These are phyloP conservation scores for Herpetomonas tarakana DNA, from an alignment of 208 protist species.

Conservation along the genomic window DNA sequence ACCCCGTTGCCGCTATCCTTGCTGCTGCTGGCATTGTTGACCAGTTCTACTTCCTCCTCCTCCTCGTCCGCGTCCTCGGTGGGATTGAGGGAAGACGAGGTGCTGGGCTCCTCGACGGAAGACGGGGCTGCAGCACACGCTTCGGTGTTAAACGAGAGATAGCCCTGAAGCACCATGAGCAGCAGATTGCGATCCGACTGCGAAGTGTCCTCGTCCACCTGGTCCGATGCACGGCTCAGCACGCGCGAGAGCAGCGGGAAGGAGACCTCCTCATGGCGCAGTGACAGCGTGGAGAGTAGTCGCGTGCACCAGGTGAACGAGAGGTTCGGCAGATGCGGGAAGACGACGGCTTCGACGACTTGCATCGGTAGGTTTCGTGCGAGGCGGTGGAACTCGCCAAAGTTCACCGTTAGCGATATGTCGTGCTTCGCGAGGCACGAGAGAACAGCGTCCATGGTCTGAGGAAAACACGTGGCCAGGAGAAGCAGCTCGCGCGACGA, in stretches of 20 bases:
- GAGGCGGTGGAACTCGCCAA: slow-evolving; percentile 53
- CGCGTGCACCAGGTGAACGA: slow-evolving; percentile 66
- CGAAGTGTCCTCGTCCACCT: slow-evolving; percentile 23
- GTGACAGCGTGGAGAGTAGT: slow-evolving; percentile 51
- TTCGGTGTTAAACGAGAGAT: no score
- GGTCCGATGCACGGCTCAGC: slow-evolving; percentile 33
- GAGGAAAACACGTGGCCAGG: slow-evolving; percentile 47
- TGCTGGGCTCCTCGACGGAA: no score
- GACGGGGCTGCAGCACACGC: no score
- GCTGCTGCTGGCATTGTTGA: no score
- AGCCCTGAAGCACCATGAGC: slow-evolving; percentile 69
- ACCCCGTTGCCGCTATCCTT: no score
- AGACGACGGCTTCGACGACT: slow-evolving; percentile 43
- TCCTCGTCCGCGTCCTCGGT: background rate
- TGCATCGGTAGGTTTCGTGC: slow-evolving; percentile 59
- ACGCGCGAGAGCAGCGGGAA: slow-evolving; percentile 38
- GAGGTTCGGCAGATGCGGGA: slow-evolving; percentile 44
- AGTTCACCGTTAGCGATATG: slow-evolving; percentile 47
- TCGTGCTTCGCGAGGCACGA: slow-evolving; percentile 38
- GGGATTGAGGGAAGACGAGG: background rate
- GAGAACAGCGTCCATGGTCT: slow-evolving; percentile 27
- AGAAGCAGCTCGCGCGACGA: slow-evolving; percentile 57
- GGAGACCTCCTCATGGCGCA: slow-evolving; percentile 44
- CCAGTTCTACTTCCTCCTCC: no score
- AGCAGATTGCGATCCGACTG: slow-evolving; percentile 71